Base-by-base conservation (phyloP, 2,329 filamentous ascomycete species). In the Knufia petricola region DNA sequence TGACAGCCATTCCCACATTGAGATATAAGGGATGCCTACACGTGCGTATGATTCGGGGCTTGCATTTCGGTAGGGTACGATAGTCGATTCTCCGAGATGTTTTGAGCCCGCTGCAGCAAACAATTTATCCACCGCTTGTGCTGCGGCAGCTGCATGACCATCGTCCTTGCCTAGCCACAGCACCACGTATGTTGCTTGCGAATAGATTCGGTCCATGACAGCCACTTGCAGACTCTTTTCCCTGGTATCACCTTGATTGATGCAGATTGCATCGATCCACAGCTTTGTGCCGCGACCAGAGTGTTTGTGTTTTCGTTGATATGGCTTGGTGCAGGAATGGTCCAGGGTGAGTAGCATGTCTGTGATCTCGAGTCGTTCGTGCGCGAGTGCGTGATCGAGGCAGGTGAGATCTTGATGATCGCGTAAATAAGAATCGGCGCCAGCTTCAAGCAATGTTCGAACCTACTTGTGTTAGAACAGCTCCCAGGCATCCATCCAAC, bases 261-360 rank as follows among this genome's bases (percentile, higher is more conserved):
- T 57, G 34, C 56, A 54, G 2, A 57, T 24, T 17, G 54, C 55
- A 37, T 57, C 55, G 2, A 52, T 30, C 55, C 55, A 57, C n/a
- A 48, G 8, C 34, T 31, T n/a, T 23, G 26, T n/a, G 19, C 45
- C 19, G 7, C 23, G 17, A 23, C 20, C 19, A 19, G 23, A 13
- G n/a, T 20, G 43, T 46, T 36, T 24, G n/a, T 21, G n/a, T 15
- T 21, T 36, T 8, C 43, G 43, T n/a, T 21, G 8, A n/a, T 21
- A 21, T 24, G 15, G 17, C 37, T 40, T 40, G n/a, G n/a, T 17
- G 15, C 21, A 9, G 21, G 37, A 9, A 6, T 12, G 8, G 21
- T 40, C 37, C 19, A 40, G 21, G 4, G 21, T 40, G 19, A 40
- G 37, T 12, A 40, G 17, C 37, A 40, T 6, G 17, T 40, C 37